Evolutionary conservation across 305 asterid species (phyloP), one percentile per base, ranked within the genome.

Genomic region (Plantago coronopus): DNA sequence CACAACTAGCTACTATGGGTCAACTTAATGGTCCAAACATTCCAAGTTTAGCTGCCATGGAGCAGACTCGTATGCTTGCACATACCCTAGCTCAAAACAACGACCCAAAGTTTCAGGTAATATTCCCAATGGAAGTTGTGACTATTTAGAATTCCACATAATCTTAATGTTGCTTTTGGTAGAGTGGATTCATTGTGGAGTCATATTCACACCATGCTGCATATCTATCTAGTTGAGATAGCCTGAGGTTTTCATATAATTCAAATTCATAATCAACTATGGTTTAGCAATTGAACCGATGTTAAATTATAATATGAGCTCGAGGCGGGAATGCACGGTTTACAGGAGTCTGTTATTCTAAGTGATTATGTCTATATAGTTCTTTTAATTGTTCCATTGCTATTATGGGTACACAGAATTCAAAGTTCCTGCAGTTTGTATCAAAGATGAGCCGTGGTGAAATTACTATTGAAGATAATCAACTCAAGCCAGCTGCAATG

Each of bases 381-480:
- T 67, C 47, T 55, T 63, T 61, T 69, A 62, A 69, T 61, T 40
- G 47, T 65, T 40, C 31, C 29, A 43, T 46, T 53, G 25, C 62
- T 56, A 53, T 67, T 57, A 46, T 66, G 69, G 66, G 58, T 68
- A 54, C 69, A 65, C 64, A 94, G 99, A 94, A 88, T 75, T 94
- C 99, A 46, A 94, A 83, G 68, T 94, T 94, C 82, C 88, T 88
- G 76, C 97, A 90, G 80, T 90, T 94, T 76, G 93, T 94, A 51
- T 90, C 99, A 47, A 94, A 90, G 86, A 94, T 94, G 99, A 90
- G 99, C 78, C 97, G 96, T 46, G 99, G 99, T 59, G 99, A 94
- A 81, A 76, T 94, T 72, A 77, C 78, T 21, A 75, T 94, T 72
- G 95, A 90, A 81, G 99, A 88, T 72, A 91, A 90, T 78, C 95